Base-by-base conservation (phyloP, 257 asterid species). In the Scutellaria baicalensis region DNA sequence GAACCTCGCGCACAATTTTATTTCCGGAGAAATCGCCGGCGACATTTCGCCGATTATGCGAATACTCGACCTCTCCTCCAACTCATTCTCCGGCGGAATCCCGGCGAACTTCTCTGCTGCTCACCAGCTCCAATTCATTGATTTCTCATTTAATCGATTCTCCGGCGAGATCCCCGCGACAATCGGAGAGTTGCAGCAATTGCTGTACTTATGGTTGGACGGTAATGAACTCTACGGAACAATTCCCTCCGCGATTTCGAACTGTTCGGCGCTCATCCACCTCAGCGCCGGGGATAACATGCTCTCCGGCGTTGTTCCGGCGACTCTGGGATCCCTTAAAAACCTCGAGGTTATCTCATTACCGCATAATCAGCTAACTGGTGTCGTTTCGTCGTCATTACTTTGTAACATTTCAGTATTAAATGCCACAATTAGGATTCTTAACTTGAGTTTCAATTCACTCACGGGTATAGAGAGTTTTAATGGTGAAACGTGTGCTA, bases 261-360 rank as follows among this genome's bases (percentile, higher is more conserved):
- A 88, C 82, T 91, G 96, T 50, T 80, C 92, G 42, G 68, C 91
- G 58, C 82, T 91, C 20, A 63, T 91, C 54, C 89, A 87, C 50
- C 18, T 91, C 77, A 85, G 90, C 59, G 92, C 89, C 72, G 96
- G 85, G 33, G 79, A 72, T 42, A 91, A 91, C 43, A 61, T 36
- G 70, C 83, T 91, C 7, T 82, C 87, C 74, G 97, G 96, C 18
- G 84, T 82, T 1, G 77, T 91, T 54, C 97, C 97, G 78, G 82
- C 88, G 62, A 80, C 87, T 2, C 73, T 88, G 10, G 89, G 96
- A 6, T 74, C 79, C 1, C 78, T 89, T n/a, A 60, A 36, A 33
- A 77, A 35, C n/a, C 77, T 91, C 31, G 87, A 85, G 73, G 82
- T 85, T 35, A 71, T 91, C 21, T 88, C 96, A 6, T 63, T 91